Evolutionary conservation across 805 yeast genomes (phyloP).

Genomic region (Metschnikowia koreensis): DNA sequence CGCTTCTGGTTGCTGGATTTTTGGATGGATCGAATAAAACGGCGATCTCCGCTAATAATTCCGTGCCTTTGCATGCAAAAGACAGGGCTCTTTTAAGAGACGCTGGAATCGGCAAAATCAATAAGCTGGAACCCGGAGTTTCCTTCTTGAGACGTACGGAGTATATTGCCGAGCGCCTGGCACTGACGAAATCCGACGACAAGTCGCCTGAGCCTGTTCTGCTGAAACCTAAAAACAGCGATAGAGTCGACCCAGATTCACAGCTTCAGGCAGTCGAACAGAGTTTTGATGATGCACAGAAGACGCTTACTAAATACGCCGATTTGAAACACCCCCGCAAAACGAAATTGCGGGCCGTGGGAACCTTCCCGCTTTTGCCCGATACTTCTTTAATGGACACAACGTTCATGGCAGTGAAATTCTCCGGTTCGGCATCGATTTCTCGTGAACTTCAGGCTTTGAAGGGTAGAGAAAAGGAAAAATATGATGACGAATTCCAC

Average conservation of each 20-base stretch:
- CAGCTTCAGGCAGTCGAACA: conserved; percentile 72
- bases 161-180: conserved; percentile 69
- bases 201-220: conserved; percentile 12
- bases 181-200: conserved; percentile 28
- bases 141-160: conserved; percentile 94
- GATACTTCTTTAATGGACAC: conserved; percentile 91
- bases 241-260: conserved; percentile 51
- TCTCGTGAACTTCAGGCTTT: conserved; percentile 34
- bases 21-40: conserved; percentile 59
- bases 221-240: not conserved
- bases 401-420: conserved; percentile 61
- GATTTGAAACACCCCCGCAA: conserved; percentile 75
- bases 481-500: conserved; percentile 31
- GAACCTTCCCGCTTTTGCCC: conserved; percentile 79
- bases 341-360: conserved; percentile 68
- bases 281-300: conserved; percentile 66
- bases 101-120: conserved; percentile 54
- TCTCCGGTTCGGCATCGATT: conserved; percentile 56
- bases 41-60: conserved; percentile 33
- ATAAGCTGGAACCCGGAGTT: conserved; percentile 51
- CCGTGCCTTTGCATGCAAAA: conserved; percentile 62
- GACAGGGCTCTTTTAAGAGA: conserved; percentile 78
- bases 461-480: conserved; percentile 27
- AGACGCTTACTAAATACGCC: conserved; percentile 37
- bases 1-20: conserved; percentile 62